phyloP scores from a whole-genome alignment of 2,329 filamentous ascomycete genomes.

The Colletotrichum liaoningense region DNA sequence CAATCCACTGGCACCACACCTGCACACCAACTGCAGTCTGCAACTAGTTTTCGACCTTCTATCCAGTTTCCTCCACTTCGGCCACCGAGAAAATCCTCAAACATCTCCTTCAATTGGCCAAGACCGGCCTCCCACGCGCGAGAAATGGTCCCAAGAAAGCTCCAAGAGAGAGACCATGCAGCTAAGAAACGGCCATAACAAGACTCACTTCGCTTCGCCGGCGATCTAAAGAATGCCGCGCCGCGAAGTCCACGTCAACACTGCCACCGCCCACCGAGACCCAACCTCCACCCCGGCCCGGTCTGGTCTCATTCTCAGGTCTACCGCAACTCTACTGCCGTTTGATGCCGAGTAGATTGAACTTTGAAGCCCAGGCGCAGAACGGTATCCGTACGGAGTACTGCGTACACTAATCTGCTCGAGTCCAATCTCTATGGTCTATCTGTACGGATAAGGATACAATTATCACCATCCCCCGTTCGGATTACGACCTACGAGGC shows the following conservation, averaged over 20 bases:
- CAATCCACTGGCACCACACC: background rate
- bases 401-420: background rate
- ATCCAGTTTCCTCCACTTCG: background rate
- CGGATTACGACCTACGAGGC: background rate
- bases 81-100: background rate
- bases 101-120: constrained; percentile 17
- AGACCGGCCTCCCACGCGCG: background rate
- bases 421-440: background rate
- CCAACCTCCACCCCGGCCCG: constrained; percentile 13
- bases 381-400: background rate
- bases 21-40: too few species aligned
- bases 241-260: constrained; percentile 27
- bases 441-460: background rate
- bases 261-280: constrained; percentile 29
- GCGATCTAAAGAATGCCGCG: constrained; percentile 22
- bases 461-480: background rate
- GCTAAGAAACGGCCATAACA: constrained; percentile 23
- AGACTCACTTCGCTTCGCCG: constrained; percentile 27
- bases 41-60: background rate
- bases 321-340: background rate
- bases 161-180: constrained; percentile 31
- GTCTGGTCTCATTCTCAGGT: background rate
- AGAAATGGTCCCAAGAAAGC: constrained; percentile 17
- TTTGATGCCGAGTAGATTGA: background rate
- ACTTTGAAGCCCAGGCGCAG: background rate